Conservation (phyloP, 2,329 filamentous ascomycete species). For the Stagonosporopsis rhizophila region DNA sequence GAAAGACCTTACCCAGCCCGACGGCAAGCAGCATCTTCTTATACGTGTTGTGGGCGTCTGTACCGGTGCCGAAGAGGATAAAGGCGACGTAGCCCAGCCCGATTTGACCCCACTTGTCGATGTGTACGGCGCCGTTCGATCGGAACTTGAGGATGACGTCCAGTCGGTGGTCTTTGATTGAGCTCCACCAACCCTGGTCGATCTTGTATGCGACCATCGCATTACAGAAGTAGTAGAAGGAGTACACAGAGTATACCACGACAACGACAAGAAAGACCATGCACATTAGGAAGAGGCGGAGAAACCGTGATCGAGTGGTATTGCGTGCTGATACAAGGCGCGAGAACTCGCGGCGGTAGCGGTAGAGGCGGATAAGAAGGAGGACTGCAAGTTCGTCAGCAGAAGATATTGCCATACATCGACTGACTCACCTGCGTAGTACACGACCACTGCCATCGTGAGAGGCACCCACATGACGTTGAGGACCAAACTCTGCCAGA, state of each 20-base stretch:
- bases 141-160: slow-evolving; percentile 57
- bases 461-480: slow-evolving; percentile 64
- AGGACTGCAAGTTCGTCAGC: slow-evolving; percentile 55
- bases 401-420: not conserved
- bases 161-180: slow-evolving; percentile 61
- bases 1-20: slow-evolving; percentile 42
- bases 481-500: slow-evolving; percentile 65
- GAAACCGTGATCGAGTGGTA: slow-evolving; percentile 66
- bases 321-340: slow-evolving; percentile 61
- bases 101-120: slow-evolving; percentile 66
- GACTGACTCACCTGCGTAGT: slow-evolving; percentile 63
- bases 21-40: slow-evolving; percentile 32
- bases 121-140: slow-evolving; percentile 53
- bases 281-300: slow-evolving; percentile 67
- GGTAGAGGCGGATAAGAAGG: slow-evolving; percentile 66
- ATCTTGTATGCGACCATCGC: slow-evolving; percentile 9
- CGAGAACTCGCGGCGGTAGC: slow-evolving; percentile 66
- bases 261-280: slow-evolving; percentile 58
- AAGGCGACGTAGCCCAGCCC: slow-evolving; percentile 64
- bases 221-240: slow-evolving; percentile 55
- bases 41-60: slow-evolving; percentile 58
- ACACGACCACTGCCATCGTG: slow-evolving; percentile 60
- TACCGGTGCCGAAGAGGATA: slow-evolving; percentile 69
- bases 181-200: slow-evolving; percentile 59
- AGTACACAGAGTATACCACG: slow-evolving; percentile 58